Evolutionary conservation across 2,329 filamentous ascomycete species (phyloP).

Genomic region (Leptographium lundbergii): DNA sequence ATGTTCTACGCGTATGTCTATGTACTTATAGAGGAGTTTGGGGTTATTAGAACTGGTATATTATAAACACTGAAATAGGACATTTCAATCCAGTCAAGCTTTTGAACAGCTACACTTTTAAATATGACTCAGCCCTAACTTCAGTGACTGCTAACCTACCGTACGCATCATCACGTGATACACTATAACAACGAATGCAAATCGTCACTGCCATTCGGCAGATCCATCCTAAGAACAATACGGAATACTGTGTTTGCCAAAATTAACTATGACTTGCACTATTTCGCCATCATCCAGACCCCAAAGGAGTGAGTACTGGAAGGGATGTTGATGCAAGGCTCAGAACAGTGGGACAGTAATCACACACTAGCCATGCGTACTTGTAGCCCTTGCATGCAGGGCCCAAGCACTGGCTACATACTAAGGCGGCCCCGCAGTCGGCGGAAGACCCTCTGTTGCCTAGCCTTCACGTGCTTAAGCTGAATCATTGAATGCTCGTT

Average conservation of each 20-base stretch:
- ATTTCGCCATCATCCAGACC: too few relatives aligned
- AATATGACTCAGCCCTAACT: too few relatives aligned
- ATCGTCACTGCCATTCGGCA: too few relatives aligned
- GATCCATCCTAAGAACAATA: too few relatives aligned
- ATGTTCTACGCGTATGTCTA: background rate
- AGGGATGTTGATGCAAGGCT: too few relatives aligned
- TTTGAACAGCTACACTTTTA: background rate
- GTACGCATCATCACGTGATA: too few relatives aligned
- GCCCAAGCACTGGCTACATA: background rate
- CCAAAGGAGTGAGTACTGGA: too few relatives aligned
- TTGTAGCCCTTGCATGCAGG: background rate
- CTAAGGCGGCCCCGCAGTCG: background rate
- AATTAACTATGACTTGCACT: background rate
- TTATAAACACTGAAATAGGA: background rate
- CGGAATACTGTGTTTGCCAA: too few relatives aligned
- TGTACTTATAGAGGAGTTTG: conserved; percentile 11
- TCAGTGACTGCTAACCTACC: too few relatives aligned
- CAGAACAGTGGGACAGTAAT: background rate
- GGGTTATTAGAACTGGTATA: conserved; percentile 1
- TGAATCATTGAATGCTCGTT: too few relatives aligned
- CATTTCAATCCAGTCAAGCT: background rate
- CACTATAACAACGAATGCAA: too few relatives aligned
- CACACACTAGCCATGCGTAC: background rate
- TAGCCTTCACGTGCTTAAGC: background rate
- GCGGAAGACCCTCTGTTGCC: background rate